A percentile compares a stretch with the other conserved stretches of the same genome.
Conservation (phyloP, 23 red algal genomes). For the Porphyridium purpureum region DNA sequence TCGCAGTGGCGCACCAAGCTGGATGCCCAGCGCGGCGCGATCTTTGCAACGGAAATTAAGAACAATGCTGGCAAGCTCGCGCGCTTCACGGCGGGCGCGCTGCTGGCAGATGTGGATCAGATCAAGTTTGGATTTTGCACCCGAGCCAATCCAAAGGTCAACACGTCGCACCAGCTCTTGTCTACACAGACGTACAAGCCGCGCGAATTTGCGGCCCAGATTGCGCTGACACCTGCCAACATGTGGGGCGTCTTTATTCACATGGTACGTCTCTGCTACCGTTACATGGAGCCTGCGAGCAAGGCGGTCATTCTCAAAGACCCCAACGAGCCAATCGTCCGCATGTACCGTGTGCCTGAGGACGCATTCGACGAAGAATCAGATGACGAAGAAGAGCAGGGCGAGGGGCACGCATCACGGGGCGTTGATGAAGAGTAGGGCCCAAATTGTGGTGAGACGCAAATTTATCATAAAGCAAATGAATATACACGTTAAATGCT, state of each 20-base stretch:
- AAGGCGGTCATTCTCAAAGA: conserved; percentile 81
- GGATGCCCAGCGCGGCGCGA: conserved; percentile 77
- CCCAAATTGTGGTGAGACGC: too few relatives aligned
- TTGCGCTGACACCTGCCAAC: conserved; percentile 54
- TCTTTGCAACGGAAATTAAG: conserved; percentile 92
- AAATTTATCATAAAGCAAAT: too few relatives aligned
- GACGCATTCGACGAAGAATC: conserved; percentile 65
- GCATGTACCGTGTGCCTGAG: conserved; percentile 82
- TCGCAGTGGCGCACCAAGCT: conserved; percentile 81
- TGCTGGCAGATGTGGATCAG: conserved; percentile 48
- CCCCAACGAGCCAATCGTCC: conserved; percentile 66
- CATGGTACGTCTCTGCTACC: conserved; percentile 69
- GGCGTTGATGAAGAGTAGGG: too few relatives aligned
- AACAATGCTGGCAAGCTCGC: conserved; percentile 89
- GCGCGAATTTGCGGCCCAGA: conserved; percentile 88
- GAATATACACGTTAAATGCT: too few relatives aligned
- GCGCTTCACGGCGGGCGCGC: conserved; percentile 64
- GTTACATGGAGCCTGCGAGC: conserved; percentile 38
- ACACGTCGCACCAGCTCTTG: conserved; percentile 55
- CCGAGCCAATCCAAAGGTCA: conserved; percentile 32
- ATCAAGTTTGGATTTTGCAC: conserved; percentile 95
- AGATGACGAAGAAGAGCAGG: conserved; percentile 39
- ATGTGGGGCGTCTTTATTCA: conserved; percentile 84
- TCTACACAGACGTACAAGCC: conserved; percentile 89
- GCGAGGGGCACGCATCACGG: conserved; percentile 11